These are phyloP conservation scores for Tylopilus intermedius DNA, from an alignment of 768 basidiomycete species.

Conservation along the genomic window DNA sequence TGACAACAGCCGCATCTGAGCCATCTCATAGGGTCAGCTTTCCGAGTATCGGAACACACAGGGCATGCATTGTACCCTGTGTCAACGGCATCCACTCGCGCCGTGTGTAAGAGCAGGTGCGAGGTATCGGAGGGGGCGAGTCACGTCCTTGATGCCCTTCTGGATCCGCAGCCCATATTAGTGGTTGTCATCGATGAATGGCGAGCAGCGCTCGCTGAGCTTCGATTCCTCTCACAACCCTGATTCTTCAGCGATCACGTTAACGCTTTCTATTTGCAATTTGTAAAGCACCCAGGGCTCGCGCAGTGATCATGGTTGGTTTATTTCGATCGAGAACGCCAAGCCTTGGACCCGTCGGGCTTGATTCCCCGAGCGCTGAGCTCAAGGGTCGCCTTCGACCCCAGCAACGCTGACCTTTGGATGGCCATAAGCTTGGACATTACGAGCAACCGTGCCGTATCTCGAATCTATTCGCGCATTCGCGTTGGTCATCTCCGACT, in stretches of 20 bases:
- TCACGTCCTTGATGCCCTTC: slow-evolving; percentile 2
- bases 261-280: neutral
- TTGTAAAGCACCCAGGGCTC: slow-evolving; percentile 2
- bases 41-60: slow-evolving; percentile 3
- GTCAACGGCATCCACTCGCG: neutral
- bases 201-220: neutral
- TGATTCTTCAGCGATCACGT: neutral
- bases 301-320: neutral
- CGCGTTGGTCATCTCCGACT: neutral
- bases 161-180: slow-evolving; percentile 3
- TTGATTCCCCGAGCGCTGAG: neutral
- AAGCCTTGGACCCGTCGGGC: neutral
- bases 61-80: neutral
- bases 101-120: neutral
- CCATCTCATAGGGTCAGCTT: neutral
- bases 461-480: neutral
- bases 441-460: neutral
- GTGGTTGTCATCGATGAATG: neutral
- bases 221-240: neutral
- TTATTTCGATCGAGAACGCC: neutral
- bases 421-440: neutral
- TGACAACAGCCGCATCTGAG: neutral
- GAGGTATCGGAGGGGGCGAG: neutral
- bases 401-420: neutral
- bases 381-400: neutral